Evolutionary conservation across 208 protist genomes (phyloP), one percentile per base, ranked within the genome.

Genomic region (Histomonas meleagridis): DNA sequence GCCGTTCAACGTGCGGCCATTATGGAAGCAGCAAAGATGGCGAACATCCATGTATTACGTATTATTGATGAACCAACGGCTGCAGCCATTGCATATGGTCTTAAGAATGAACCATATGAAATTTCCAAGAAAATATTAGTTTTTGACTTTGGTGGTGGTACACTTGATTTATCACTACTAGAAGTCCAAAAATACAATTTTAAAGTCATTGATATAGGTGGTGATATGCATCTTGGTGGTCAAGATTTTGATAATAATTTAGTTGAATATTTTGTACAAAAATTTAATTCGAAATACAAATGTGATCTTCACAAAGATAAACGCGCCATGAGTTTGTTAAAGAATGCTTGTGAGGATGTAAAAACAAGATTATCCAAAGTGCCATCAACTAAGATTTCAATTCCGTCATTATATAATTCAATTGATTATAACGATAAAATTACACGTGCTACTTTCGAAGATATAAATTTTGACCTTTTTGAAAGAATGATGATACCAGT

Each of bases 11-110:
- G 97, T 76, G 94, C 96, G 93, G 96, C 97, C 60, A 98, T 96
- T 62, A 97, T 97, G 92, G 96, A 98, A 92, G 96, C 96, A 62
- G 96, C 96, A 62, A 93, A 92, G 65, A 97, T 97, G 92, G 93
- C 96, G 40, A 96, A 96, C 38, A 79, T 98, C 18, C 96, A 99
- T 62, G 97, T 99, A 40, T 92, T 98, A 81, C 96, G 98, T 94
- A 99, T 99, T 95, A 99, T 99, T 95, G 99, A 99, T 96, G 98
- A 99, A 95, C 98, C 98, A 49, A 99, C 98, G 40, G 98, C 98
- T 1, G 98, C 98, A 38, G 98, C 98, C 90, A 97, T 99, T 93
- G 98, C 98, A 3, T 99, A 99, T 94, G 98, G 98, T 92, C 96
- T 99, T 90, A 97, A 98, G 40, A 95, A 95, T 65, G 93, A 94